phyloP scores from a whole-genome alignment of 805 yeast genomes.

The Candida hungchunana region DNA sequence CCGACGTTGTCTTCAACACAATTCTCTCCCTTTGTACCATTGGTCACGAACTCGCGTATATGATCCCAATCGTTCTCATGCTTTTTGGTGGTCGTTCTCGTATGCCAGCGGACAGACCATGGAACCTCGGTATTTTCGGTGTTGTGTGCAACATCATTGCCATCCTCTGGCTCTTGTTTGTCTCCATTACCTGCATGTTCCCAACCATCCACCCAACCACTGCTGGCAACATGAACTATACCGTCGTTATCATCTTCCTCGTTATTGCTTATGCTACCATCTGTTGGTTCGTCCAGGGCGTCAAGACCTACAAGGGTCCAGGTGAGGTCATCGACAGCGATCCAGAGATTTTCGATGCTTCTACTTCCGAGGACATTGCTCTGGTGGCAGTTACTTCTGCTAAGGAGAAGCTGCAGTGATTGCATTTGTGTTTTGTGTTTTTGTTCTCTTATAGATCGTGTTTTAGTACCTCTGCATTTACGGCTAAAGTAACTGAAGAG shows the following conservation, averaged over 20 bases:
- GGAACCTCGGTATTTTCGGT: slow-evolving; percentile 25
- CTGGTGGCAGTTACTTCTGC: too few relatives aligned
- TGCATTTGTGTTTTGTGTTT: too few relatives aligned
- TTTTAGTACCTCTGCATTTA: too few relatives aligned
- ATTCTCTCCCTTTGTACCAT: slow-evolving; percentile 31
- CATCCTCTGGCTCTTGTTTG: slow-evolving; percentile 21
- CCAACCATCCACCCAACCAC: slow-evolving; percentile 25
- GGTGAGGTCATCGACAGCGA: slow-evolving; percentile 18
- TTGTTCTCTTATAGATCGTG: too few relatives aligned
- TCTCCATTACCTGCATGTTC: slow-evolving; percentile 25
- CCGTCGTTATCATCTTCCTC: slow-evolving; percentile 24
- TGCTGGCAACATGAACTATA: slow-evolving; percentile 27
- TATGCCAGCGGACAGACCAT: slow-evolving; percentile 22
- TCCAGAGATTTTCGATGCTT: slow-evolving; percentile 11
- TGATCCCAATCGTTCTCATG: slow-evolving; percentile 29
- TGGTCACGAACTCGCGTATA: slow-evolving; percentile 30
- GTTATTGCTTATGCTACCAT: slow-evolving; percentile 23
- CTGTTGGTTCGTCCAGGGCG: slow-evolving; percentile 25
- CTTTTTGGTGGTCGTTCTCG: slow-evolving; percentile 23
- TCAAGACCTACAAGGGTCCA: slow-evolving; percentile 26
- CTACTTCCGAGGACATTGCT: slow-evolving; percentile 5
- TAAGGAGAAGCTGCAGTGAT: too few relatives aligned
- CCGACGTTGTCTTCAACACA: slow-evolving; percentile 31
- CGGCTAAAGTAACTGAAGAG: too few relatives aligned
- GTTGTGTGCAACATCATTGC: slow-evolving; percentile 19